A percentile compares a stretch with the other conserved stretches of the same genome.
phyloP scores from a whole-genome alignment of 176 grass and related monocot species.

The Bolboschoenus planiculmis region DNA sequence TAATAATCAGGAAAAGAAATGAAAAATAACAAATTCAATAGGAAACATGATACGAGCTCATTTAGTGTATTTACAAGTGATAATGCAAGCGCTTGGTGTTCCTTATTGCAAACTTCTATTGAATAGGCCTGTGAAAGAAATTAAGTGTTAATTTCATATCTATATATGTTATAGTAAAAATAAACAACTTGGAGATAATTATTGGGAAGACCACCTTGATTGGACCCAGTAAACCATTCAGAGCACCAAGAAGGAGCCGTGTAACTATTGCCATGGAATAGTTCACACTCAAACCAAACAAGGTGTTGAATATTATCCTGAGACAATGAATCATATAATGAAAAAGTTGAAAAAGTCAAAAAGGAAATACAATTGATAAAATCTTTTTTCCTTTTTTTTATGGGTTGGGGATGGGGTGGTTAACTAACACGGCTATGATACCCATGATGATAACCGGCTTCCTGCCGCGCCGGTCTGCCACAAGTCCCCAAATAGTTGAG shows the following conservation, averaged over 20 bases:
- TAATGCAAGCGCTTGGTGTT: conserved; percentile 50
- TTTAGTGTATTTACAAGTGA: conserved; percentile 41
- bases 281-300: conserved; percentile 49
- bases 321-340: not conserved
- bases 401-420: no score
- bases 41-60: not conserved
- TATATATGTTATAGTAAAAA: conserved; percentile 1
- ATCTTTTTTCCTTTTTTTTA: not conserved
- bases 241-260: conserved; percentile 51
- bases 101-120: conserved; percentile 52
- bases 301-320: conserved; percentile 56
- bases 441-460: conserved; percentile 79
- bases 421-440: conserved; percentile 82
- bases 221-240: conserved; percentile 50
- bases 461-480: conserved; percentile 74
- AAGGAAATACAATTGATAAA: not conserved
- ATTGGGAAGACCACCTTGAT: conserved; percentile 50
- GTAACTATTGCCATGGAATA: conserved; percentile 70
- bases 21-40: not conserved
- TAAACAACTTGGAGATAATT: not conserved
- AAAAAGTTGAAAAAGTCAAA: not conserved
- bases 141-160: not conserved
- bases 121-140: conserved; percentile 45
- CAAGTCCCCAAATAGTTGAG: conserved; percentile 72
- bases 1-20: not conserved